Conservation (phyloP, 164 flowering plant genomes). For the Berberis vulgaris region DNA sequence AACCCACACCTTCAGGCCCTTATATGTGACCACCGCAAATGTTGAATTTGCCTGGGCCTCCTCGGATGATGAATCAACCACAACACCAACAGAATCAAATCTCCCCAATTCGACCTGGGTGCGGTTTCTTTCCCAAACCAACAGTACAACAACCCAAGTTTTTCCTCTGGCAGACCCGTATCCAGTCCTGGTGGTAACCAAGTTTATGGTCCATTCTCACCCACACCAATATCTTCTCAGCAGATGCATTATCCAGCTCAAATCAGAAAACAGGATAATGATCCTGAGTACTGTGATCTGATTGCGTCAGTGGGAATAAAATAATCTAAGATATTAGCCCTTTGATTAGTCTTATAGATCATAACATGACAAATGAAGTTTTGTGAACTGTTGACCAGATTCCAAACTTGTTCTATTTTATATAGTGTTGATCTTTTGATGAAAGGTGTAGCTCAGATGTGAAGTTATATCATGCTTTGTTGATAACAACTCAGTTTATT, state of each 20-base stretch:
- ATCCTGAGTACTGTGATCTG: constrained; percentile 61
- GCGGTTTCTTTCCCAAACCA: constrained; percentile 23
- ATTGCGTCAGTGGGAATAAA: constrained; percentile 72
- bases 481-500: too few species aligned
- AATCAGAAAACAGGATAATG: constrained; percentile 39
- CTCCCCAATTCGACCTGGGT: constrained; percentile 15
- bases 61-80: constrained; percentile 26
- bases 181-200: constrained; percentile 37
- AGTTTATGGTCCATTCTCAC: constrained; percentile 80
- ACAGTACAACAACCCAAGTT: constrained; percentile 22
- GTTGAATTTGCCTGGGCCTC: constrained; percentile 28
- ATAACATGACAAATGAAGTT: too few species aligned
- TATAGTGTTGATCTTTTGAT: too few species aligned
- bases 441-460: too few species aligned
- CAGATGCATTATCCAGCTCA: constrained; percentile 23
- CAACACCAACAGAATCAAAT: constrained; percentile 24
- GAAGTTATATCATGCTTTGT: too few species aligned
- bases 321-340: constrained; percentile 8
- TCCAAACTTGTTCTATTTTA: too few species aligned
- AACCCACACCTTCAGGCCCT: constrained; percentile 12
- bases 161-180: constrained; percentile 18
- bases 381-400: too few species aligned
- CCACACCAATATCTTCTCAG: constrained; percentile 40
- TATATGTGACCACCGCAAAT: constrained; percentile 32
- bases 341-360: too few species aligned